Conservation (phyloP, 768 basidiomycete species). For the Auriculariales sp. region DNA sequence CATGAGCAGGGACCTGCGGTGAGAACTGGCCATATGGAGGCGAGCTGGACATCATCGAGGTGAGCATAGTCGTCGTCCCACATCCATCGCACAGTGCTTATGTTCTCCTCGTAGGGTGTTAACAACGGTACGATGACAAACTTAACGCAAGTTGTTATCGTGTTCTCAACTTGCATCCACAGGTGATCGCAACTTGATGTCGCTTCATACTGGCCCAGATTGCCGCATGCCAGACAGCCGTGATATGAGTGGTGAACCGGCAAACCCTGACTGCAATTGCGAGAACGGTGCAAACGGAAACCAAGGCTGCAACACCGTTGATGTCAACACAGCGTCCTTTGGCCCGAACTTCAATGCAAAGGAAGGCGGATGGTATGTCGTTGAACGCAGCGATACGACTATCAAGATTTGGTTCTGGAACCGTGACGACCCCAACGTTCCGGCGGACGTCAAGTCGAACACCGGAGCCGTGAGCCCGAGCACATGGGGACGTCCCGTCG, state of each 20-base stretch:
- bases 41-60: slow-evolving; percentile 14
- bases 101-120: background rate
- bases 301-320: slow-evolving; percentile 41
- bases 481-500: slow-evolving; percentile 43
- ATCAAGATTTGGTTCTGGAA: slow-evolving; percentile 17
- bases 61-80: background rate
- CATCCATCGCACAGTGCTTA: background rate
- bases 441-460: slow-evolving; percentile 15
- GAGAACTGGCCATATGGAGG: slow-evolving; percentile 8
- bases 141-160: too few species aligned
- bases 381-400: slow-evolving; percentile 7
- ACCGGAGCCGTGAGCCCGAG: slow-evolving; percentile 9
- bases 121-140: background rate
- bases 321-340: slow-evolving; percentile 11
- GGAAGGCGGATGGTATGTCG: slow-evolving; percentile 12
- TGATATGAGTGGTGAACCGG: slow-evolving; percentile 31
- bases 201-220: slow-evolving; percentile 36
- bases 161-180: too few species aligned
- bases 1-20: too few species aligned
- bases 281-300: slow-evolving; percentile 36
- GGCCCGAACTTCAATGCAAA: slow-evolving; percentile 7
- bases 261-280: slow-evolving; percentile 34
- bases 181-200: slow-evolving; percentile 35
- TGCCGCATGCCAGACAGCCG: slow-evolving; percentile 33
- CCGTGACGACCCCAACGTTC: slow-evolving; percentile 14